Conservation (phyloP, 2,329 filamentous ascomycete species). For the Alternaria conjuncta region DNA sequence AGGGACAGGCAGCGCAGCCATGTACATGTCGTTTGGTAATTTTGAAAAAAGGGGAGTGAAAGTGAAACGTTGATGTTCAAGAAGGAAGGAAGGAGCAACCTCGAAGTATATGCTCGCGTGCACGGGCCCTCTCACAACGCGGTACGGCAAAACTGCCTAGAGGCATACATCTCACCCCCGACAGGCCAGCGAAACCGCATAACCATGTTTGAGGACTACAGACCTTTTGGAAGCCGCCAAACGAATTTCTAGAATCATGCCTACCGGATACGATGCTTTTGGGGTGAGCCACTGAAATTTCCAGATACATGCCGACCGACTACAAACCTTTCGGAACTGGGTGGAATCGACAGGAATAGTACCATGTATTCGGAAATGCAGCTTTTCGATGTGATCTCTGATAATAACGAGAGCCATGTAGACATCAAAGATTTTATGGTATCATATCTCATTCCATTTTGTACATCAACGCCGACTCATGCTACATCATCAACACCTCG, state of each 20-base stretch:
- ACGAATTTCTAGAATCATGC: accelerated
- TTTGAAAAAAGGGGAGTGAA: not conserved
- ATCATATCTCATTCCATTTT: not conserved
- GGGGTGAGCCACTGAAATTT: not conserved
- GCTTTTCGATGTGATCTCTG: not conserved
- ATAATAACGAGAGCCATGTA: not conserved
- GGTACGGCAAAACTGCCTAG: not conserved
- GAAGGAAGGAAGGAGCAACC: not conserved
- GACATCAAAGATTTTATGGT: not conserved
- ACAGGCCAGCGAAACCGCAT: accelerated
- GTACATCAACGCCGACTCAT: constrained; percentile 18
- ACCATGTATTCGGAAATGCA: not conserved
- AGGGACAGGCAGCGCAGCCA: not conserved
- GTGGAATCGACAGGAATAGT: not conserved
- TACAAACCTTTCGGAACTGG: not conserved
- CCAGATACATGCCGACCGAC: not conserved
- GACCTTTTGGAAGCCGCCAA: not conserved
- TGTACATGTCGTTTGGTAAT: accelerated
- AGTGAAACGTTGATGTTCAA: not conserved
- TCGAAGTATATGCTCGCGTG: accelerated
- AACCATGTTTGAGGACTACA: not conserved
- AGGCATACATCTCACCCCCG: accelerated
- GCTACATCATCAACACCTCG: constrained; percentile 11
- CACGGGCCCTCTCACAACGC: not conserved
- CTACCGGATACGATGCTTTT: not conserved